Base-by-base conservation (phyloP, 495 filamentous ascomycete species). In the Hamigera avellanea region DNA sequence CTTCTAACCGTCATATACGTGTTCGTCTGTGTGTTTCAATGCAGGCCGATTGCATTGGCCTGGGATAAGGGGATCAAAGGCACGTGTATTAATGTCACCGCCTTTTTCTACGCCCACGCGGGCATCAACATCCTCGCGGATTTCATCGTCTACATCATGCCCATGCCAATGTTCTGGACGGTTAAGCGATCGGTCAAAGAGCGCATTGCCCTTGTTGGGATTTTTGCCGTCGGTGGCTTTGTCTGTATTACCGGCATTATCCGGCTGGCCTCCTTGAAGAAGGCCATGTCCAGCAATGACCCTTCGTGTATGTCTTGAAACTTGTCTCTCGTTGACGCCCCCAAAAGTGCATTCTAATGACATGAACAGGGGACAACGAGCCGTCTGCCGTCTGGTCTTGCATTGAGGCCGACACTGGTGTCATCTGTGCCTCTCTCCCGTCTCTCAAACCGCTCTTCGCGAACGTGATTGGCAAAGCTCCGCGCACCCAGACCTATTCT, bases 391-490 rank as follows among this genome's bases (percentile, higher is more conserved):
- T 35, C 12, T 35, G 33, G 33, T 19, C 33, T 7, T 23, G 14
- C 19, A 35, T 35, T n/a, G 33, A 35, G 19, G 33, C 33, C n/a
- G 19, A 35, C 16, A 19, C 19, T 18, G 33, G 33, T 17, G 19
- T 35, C 16, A 35, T 35, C n/a, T 35, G 33, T 13, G 33, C 33
- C 8, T 35, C 13, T 13, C 33, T 35, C 2, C 33, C 33, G 13
- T 19, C 19, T 18, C 16, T 35, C 1, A 35, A 35, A 35, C 33
- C n/a, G n/a, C n/a, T n/a, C n/a, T n/a, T n/a, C n/a, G n/a, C n/a
- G n/a, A n/a, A n/a, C n/a, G n/a, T n/a, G n/a, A n/a, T n/a, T n/a
- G n/a, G n/a, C n/a, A n/a, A n/a, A n/a, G n/a, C n/a, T n/a, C n/a
- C n/a, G n/a, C n/a, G n/a, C n/a, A n/a, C n/a, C n/a, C n/a, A n/a